Evolutionary conservation across 768 basidiomycete species (phyloP), one percentile per base, ranked within the genome.

Genomic region (Lepiota venenata): DNA sequence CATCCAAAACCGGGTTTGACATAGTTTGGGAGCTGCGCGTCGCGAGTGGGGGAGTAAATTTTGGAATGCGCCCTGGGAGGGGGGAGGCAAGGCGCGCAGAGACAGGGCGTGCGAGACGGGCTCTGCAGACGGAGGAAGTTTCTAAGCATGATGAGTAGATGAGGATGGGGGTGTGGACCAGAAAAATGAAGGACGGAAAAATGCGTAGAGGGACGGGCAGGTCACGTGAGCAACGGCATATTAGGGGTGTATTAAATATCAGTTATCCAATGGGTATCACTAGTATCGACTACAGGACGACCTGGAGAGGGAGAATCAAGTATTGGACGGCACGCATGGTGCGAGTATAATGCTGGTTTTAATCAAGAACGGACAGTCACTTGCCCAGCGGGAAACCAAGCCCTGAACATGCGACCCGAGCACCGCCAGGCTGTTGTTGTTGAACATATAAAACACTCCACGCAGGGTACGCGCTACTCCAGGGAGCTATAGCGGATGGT

Each of bases 61-160:
- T 1, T 20, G 43, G 39, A 54, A 36, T 36, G 29, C 59, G 41
- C 56, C 37, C n/a, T 55, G 44, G 18, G 56, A 56, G 12, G 57
- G 60, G 1, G 51, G 35, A 42, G 18, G 65, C 36, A 38, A 65
- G 56, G 50, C 65, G 64, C 42, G 65, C 55, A 18, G 61, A 64
- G 21, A 64, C 55, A 21, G 62, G 64, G 21, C 72, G 62, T n/a
- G 65, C 66, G 41, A 61, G 53, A 22, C 71, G 67, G 27, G 68
- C 69, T n/a, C 59, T 73, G 73, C 11, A 67, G 60, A 37, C 72
- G 71, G 50, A 76, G 58, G 48, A 68, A 61, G 59, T 64, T 70
- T 58, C 66, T 62, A 60, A 75, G 66, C 73, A 76, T 76, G 56
- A 57, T 63, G 43, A 60, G 55, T 38, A n/a, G 51, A 27, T 39